Conservation (phyloP, 495 filamentous ascomycete genomes). For the Hyaloscypha finlandica region DNA sequence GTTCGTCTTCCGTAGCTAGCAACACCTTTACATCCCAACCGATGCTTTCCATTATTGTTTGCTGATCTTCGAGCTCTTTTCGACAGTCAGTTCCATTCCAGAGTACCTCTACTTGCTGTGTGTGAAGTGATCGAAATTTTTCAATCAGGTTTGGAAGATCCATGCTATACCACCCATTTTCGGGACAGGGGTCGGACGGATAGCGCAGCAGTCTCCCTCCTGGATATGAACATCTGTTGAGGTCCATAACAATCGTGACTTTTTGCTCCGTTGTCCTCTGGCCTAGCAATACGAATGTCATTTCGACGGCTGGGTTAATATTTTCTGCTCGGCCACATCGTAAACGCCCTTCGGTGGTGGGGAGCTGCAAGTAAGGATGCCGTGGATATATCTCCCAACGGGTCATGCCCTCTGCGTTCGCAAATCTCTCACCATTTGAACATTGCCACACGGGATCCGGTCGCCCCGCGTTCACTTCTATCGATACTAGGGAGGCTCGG, state of each 20-base stretch:
- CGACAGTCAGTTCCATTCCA: conserved; percentile 11
- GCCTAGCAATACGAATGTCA: conserved; percentile 14
- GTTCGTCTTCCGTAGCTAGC: conserved; percentile 9
- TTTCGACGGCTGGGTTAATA: conserved; percentile 14
- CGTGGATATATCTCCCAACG: conserved; percentile 11
- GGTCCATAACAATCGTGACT: conserved; percentile 13
- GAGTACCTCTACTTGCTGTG: conserved; percentile 13
- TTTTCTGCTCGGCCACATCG: conserved; percentile 6
- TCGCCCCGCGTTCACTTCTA: conserved; percentile 8
- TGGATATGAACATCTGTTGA: conserved; percentile 4
- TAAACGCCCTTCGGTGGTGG: conserved; percentile 10
- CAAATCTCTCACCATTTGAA: conserved; percentile 10
- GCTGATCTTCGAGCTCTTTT: conserved; percentile 16
- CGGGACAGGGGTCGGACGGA: not conserved
- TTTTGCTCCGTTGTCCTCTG: conserved; percentile 9
- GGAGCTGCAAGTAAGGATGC: conserved; percentile 14
- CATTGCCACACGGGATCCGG: conserved; percentile 13
- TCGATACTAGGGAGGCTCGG: conserved; percentile 7
- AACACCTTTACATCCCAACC: conserved; percentile 10
- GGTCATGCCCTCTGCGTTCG: not conserved
- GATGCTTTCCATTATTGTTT: conserved; percentile 15
- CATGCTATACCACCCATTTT: conserved; percentile 8
- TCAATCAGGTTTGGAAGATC: conserved; percentile 10
- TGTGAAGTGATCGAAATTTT: conserved; percentile 9
- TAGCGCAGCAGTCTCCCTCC: conserved; percentile 8